Evolutionary conservation across 208 protist species (phyloP).

Genomic region (Trypanosoma cruzi): DNA sequence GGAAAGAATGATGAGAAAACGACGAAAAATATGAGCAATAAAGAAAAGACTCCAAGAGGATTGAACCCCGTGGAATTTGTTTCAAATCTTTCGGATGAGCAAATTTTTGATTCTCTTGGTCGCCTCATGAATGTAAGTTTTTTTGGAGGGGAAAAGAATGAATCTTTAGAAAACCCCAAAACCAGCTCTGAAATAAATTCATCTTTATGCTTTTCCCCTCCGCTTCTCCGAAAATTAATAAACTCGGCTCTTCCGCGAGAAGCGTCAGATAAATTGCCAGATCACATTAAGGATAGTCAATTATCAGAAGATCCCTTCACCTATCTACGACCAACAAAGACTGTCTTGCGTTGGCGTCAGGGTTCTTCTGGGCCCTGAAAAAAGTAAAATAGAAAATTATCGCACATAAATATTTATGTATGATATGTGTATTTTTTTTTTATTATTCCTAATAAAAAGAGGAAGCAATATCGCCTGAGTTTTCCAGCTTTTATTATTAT

Average conservation of each 20-base stretch:
- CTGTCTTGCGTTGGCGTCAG: constrained; percentile 9
- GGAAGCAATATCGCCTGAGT: no score
- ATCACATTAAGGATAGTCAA: constrained; percentile 9
- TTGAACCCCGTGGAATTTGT: neutral
- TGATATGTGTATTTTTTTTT: no score
- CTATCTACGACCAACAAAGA: constrained; percentile 4
- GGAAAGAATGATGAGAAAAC: constrained; percentile 1
- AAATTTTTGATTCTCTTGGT: neutral
- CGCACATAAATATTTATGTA: no score
- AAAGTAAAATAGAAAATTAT: no score
- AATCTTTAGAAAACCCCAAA: neutral
- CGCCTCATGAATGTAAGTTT: constrained; percentile 16
- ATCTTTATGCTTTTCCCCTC: constrained; percentile 5
- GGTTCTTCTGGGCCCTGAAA: neutral
- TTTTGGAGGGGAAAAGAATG: neutral
- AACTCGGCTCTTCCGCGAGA: constrained; percentile 10
- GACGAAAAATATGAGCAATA: neutral
- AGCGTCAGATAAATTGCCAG: neutral
- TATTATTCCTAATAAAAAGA: no score
- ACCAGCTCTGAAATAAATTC: neutral
- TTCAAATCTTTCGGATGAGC: neutral
- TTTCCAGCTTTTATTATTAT: constrained; percentile 18
- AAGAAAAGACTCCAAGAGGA: constrained; percentile 4
- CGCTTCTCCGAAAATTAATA: constrained; percentile 10
- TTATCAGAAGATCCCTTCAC: constrained; percentile 12